Conservation (phyloP, 2,329 filamentous ascomycete genomes). For the Myriosclerotinia curreyana region DNA sequence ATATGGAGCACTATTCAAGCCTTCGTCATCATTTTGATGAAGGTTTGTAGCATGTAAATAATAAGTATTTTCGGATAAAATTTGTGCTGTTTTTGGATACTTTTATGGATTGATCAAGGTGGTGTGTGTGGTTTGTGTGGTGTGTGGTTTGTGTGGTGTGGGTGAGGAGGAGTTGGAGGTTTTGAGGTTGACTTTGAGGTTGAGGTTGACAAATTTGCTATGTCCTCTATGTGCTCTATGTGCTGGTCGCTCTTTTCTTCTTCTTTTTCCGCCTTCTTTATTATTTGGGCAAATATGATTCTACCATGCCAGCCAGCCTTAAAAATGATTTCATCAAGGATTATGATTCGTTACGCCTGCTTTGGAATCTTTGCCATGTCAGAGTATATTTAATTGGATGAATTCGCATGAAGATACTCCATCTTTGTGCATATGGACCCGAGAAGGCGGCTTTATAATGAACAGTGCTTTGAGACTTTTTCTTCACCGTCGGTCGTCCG, state of each 20-base stretch:
- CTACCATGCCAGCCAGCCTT: conserved; percentile 17
- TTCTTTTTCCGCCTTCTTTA: conserved; percentile 14
- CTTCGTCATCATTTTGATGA: conserved; percentile 16
- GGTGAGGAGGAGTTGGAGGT: too few relatives aligned
- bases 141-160: too few relatives aligned
- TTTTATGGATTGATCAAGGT: background rate
- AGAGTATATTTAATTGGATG: conserved; percentile 14
- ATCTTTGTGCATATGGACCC: conserved; percentile 8
- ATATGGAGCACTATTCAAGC: conserved; percentile 13
- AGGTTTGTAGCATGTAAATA: background rate
- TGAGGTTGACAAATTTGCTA: background rate
- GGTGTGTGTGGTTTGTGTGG: too few relatives aligned
- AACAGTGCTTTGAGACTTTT: background rate
- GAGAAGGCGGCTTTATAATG: background rate
- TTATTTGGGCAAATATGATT: background rate
- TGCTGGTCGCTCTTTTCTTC: conserved; percentile 12
- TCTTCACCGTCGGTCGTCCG: conserved; percentile 6
- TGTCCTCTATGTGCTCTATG: background rate
- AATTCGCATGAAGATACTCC: background rate
- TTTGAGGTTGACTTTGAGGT: background rate
- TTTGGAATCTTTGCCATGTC: conserved; percentile 21
- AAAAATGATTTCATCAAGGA: conserved; percentile 20
- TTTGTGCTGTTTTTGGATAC: background rate
- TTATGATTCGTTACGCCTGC: conserved; percentile 12
- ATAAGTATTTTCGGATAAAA: background rate